Conservation (phyloP, 129 eudicot species). For the Pulicaria dysenterica region DNA sequence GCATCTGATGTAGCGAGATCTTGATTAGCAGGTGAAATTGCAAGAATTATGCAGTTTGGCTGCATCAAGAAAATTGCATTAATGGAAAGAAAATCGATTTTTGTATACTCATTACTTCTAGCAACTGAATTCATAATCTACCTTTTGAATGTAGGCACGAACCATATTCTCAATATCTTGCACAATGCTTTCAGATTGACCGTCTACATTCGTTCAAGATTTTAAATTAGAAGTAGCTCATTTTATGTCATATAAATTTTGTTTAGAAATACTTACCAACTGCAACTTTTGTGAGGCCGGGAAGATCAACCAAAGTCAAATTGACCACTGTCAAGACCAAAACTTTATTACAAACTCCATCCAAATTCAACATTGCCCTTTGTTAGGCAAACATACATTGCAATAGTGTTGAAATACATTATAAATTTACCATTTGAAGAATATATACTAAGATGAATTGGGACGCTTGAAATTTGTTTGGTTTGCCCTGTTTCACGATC, state of each 20-base stretch:
- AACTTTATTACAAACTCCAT: not conserved
- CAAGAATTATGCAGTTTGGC: conserved; percentile 58
- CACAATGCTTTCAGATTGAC: conserved; percentile 56
- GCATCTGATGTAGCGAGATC: conserved; percentile 58
- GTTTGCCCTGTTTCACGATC: conserved; percentile 53
- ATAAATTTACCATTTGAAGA: conserved; percentile 48
- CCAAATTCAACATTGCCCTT: not conserved
- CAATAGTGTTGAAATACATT: not conserved
- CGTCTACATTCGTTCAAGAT: conserved; percentile 36
- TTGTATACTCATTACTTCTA: not conserved
- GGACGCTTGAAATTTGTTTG: conserved; percentile 54
- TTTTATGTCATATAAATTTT: not conserved
- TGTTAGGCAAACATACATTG: not conserved
- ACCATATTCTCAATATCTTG: conserved; percentile 62
- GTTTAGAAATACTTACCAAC: conserved; percentile 40
- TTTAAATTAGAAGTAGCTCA: conserved; percentile 12
- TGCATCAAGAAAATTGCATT: conserved; percentile 32
- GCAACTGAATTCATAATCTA: conserved; percentile 8
- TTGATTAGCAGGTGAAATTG: conserved; percentile 61
- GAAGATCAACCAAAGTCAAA: conserved; percentile 56
- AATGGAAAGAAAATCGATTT: not conserved
- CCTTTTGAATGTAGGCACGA: conserved; percentile 59
- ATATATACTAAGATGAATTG: conserved; percentile 57
- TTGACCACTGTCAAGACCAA: conserved; percentile 49
- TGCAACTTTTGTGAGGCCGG: conserved; percentile 63